These are phyloP conservation scores for Carex arenaria DNA, from an alignment of 202 grass and related monocot species.

Conservation along the genomic window DNA sequence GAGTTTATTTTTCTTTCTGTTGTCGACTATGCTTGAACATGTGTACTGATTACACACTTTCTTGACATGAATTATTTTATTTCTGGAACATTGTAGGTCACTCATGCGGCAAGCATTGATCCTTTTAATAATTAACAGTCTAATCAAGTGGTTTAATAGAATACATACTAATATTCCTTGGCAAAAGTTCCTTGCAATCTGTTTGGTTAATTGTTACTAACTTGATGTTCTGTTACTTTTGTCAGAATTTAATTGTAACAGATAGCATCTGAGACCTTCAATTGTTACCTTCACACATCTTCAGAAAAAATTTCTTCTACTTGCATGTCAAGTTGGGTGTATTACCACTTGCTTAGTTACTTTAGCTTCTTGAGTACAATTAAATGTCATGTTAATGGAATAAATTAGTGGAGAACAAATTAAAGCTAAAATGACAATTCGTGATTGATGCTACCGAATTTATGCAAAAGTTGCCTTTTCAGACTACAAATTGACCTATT, in stretches of 20 bases:
- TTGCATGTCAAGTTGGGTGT: background rate
- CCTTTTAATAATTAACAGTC: background rate
- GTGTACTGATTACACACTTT: background rate
- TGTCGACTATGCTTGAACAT: background rate
- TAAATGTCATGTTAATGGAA: conserved; percentile 30
- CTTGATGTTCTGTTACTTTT: conserved; percentile 13
- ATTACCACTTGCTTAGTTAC: conserved; percentile 12
- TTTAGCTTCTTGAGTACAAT: conserved; percentile 28
- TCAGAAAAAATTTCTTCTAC: background rate
- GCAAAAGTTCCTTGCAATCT: background rate
- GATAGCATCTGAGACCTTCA: background rate
- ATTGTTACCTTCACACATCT: background rate
- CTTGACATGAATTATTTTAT: background rate
- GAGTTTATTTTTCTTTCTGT: background rate
- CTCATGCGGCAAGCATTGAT: background rate
- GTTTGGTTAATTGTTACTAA: conserved; percentile 16
- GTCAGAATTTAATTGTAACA: background rate
- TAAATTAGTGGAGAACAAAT: conserved; percentile 28
- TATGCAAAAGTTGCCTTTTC: conserved; percentile 15
- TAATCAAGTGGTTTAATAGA: conserved; percentile 19
- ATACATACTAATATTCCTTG: conserved; percentile 24
- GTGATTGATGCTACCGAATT: conserved; percentile 20
- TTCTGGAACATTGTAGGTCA: background rate
- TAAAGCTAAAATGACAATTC: conserved; percentile 20
- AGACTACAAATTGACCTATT: background rate